Evolutionary conservation across 1,284 basidiomycete species (phyloP).

Genomic region (Sporisorium scitamineum): DNA sequence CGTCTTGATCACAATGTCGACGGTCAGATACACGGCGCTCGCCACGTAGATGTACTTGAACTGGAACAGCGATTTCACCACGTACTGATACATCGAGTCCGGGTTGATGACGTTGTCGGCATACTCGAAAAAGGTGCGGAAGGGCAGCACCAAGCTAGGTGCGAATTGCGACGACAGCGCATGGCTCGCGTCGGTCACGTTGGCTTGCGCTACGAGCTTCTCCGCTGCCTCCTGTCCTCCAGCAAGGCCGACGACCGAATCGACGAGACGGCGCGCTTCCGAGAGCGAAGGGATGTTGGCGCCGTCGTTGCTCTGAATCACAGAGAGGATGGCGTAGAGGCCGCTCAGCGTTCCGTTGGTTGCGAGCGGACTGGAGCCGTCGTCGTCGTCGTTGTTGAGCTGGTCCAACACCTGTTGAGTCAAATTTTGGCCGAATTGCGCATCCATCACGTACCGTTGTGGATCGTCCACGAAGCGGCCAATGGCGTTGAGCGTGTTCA

Average conservation of each 20-base stretch:
- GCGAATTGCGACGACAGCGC: conserved; percentile 24
- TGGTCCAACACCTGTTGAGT: conserved; percentile 3
- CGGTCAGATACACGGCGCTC: conserved; percentile 27
- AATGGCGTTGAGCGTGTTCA: conserved; percentile 41
- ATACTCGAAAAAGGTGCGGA: conserved; percentile 27
- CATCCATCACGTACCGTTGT: conserved; percentile 22
- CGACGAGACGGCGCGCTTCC: conserved; percentile 26
- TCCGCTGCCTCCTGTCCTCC: conserved; percentile 13
- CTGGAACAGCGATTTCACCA: conserved; percentile 33
- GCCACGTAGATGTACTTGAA: conserved; percentile 50
- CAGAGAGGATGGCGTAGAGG: conserved; percentile 28
- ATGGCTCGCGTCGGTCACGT: conserved; percentile 9
- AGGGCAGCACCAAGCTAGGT: conserved; percentile 28
- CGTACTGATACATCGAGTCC: conserved; percentile 31
- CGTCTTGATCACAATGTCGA: conserved; percentile 41
- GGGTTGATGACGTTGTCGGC: conserved; percentile 36
- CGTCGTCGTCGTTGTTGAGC: conserved; percentile 3
- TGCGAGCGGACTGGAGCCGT: conserved; percentile 13
- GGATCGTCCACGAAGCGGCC: conserved; percentile 15
- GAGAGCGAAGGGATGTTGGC: conserved; percentile 27
- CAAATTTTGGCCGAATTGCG: conserved; percentile 12
- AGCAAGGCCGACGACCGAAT: conserved; percentile 23
- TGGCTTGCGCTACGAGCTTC: conserved; percentile 11
- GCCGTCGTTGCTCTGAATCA: conserved; percentile 40
- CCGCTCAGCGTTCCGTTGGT: conserved; percentile 23